phyloP scores from a whole-genome alignment of 2,329 filamentous ascomycete genomes.

The Tolypocladium amazonense region DNA sequence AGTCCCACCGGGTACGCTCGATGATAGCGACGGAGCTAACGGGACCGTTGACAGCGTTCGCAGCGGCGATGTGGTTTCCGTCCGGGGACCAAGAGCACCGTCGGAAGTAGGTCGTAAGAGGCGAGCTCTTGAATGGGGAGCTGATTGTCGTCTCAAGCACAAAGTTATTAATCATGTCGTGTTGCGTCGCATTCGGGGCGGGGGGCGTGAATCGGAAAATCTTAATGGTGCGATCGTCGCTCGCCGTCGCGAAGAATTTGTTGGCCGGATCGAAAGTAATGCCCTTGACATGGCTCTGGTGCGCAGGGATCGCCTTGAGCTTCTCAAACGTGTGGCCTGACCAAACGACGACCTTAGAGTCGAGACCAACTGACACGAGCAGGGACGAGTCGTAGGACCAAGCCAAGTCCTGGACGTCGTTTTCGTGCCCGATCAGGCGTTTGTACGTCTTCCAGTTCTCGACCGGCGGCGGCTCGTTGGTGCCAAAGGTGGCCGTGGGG shows the following conservation, averaged over 20 bases:
- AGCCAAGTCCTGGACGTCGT: constrained; percentile 94
- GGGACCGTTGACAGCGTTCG: constrained; percentile 93
- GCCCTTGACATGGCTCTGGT: constrained; percentile 97
- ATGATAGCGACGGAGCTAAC: constrained; percentile 97
- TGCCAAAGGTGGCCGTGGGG: constrained; percentile 73
- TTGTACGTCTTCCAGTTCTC: constrained; percentile 98
- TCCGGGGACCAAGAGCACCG: constrained; percentile 97
- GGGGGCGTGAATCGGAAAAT: constrained; percentile 93
- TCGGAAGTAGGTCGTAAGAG: constrained; percentile 92
- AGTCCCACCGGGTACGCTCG: constrained; percentile 84
- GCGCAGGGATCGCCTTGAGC: constrained; percentile 82
- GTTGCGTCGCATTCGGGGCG: constrained; percentile 78
- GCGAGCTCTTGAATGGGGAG: constrained; percentile 79
- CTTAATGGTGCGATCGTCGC: constrained; percentile 92
- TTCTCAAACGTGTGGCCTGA: constrained; percentile 97
- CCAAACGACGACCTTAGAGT: constrained; percentile 98
- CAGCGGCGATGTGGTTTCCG: constrained; percentile 90
- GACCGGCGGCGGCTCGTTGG: constrained; percentile 81
- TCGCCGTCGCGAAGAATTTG: constrained; percentile 97
- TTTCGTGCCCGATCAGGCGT: constrained; percentile 90
- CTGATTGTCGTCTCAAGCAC: constrained; percentile 86
- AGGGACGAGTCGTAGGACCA: constrained; percentile 97
- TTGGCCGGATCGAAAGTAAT: constrained; percentile 98
- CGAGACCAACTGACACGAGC: constrained; percentile 86
- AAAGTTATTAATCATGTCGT: constrained; percentile 97